phyloP scores from a whole-genome alignment of 257 asterid species.

The Penstemon davidsonii region DNA sequence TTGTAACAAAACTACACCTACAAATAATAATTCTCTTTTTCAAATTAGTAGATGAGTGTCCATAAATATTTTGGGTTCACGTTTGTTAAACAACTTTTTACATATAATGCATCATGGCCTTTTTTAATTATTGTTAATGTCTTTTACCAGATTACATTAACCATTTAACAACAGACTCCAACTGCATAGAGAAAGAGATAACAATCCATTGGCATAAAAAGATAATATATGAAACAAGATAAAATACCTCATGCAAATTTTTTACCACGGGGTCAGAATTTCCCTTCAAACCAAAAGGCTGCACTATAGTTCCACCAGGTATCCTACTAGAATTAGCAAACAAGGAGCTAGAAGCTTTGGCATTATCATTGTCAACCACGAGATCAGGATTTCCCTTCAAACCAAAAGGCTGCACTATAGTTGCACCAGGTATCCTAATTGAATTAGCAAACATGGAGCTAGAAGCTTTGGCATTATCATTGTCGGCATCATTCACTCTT shows the following conservation, averaged over 20 bases:
- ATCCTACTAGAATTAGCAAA: conserved; percentile 29
- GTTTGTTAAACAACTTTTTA: too few species aligned
- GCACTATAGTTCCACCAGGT: conserved; percentile 30
- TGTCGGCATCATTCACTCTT: conserved; percentile 34
- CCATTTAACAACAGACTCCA: conserved; percentile 1
- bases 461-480: conserved; percentile 36
- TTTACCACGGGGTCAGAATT: conserved; percentile 36
- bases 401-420: conserved; percentile 32
- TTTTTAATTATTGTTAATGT: neutral
- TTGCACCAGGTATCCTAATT: conserved; percentile 32
- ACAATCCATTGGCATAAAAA: conserved; percentile 4
- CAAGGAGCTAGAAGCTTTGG: conserved; percentile 33
- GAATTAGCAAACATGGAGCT: conserved; percentile 30
- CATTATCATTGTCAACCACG: conserved; percentile 29
- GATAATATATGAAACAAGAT: conserved; percentile 14
- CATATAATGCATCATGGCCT: neutral
- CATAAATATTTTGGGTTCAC: too few species aligned
- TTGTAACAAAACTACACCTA: too few species aligned
- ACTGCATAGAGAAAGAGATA: conserved; percentile 5
- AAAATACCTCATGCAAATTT: conserved; percentile 50
- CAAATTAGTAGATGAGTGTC: too few species aligned
- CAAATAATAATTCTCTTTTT: too few species aligned
- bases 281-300: conserved; percentile 34
- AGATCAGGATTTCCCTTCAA: conserved; percentile 32
- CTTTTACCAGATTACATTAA: neutral